Conservation (phyloP, 768 basidiomycete species). For the Boletus subcaerulescens region DNA sequence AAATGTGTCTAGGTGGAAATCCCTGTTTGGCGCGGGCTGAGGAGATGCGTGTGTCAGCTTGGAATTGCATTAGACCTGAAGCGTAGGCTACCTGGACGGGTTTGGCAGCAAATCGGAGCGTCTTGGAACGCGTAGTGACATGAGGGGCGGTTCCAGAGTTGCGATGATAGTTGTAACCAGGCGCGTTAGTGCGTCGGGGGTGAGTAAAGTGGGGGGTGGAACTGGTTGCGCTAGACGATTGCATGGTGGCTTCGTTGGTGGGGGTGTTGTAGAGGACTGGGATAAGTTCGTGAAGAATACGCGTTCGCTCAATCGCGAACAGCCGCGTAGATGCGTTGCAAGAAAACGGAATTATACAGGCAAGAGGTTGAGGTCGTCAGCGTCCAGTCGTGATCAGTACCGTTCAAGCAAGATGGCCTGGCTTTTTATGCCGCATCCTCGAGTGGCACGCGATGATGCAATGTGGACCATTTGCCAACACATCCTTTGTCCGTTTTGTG, state of each 20-base stretch:
- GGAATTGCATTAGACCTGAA: neutral
- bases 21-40: slow-evolving; percentile 3
- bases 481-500: slow-evolving; percentile 15
- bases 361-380: neutral
- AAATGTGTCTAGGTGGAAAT: slow-evolving; percentile 54
- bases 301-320: neutral
- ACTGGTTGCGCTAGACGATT: neutral
- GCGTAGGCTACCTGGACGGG: neutral
- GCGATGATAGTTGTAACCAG: neutral
- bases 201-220: neutral
- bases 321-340: neutral
- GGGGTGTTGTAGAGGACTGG: neutral
- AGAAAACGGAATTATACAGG: neutral
- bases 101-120: neutral
- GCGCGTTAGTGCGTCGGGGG: neutral
- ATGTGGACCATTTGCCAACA: neutral
- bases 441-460: slow-evolving; percentile 4
- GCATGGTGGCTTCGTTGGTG: neutral
- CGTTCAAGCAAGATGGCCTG: neutral
- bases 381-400: neutral
- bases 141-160: neutral
- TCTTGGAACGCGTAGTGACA: neutral
- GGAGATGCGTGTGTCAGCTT: neutral
- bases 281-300: neutral
- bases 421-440: slow-evolving; percentile 6